phyloP scores from a whole-genome alignment of 2,329 filamentous ascomycete genomes.

The Talaromyces sp. region DNA sequence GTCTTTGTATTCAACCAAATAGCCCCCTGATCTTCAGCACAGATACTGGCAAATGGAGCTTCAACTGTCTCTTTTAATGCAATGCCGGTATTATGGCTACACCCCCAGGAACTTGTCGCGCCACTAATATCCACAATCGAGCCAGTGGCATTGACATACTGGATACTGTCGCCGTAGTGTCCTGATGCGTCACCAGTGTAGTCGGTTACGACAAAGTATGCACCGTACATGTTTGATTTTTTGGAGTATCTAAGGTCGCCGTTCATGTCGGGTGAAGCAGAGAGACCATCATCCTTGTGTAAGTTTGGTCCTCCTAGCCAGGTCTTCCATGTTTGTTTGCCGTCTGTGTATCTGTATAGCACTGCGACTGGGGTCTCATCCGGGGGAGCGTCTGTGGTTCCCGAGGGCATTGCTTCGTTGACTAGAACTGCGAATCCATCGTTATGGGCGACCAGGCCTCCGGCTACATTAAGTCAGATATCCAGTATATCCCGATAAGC shows the following conservation, averaged over 20 bases:
- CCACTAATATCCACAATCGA: constrained; percentile 55
- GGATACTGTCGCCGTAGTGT: constrained; percentile 62
- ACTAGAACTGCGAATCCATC: constrained; percentile 66
- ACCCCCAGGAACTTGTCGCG: constrained; percentile 61
- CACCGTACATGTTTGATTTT: constrained; percentile 59
- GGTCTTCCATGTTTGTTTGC: constrained; percentile 61
- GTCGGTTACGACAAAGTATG: constrained; percentile 64
- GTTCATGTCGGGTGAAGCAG: constrained; percentile 62
- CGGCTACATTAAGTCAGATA: no score
- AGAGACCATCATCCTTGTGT: constrained; percentile 49
- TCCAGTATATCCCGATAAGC: no score
- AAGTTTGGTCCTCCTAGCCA: constrained; percentile 62
- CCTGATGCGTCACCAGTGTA: constrained; percentile 59
- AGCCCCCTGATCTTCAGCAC: constrained; percentile 64
- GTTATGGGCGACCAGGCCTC: constrained; percentile 63
- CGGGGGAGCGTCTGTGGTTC: constrained; percentile 52
- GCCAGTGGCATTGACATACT: constrained; percentile 55
- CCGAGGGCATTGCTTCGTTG: constrained; percentile 58
- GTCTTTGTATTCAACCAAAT: constrained; percentile 67
- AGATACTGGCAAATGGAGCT: constrained; percentile 61
- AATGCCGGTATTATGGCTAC: constrained; percentile 67
- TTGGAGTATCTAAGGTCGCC: constrained; percentile 65
- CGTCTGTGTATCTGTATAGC: constrained; percentile 61
- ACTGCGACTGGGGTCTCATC: constrained; percentile 56
- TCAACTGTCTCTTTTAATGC: constrained; percentile 63